These are phyloP conservation scores for Cyberlindnera japonica DNA, from an alignment of 805 yeast species.

Conservation along the genomic window DNA sequence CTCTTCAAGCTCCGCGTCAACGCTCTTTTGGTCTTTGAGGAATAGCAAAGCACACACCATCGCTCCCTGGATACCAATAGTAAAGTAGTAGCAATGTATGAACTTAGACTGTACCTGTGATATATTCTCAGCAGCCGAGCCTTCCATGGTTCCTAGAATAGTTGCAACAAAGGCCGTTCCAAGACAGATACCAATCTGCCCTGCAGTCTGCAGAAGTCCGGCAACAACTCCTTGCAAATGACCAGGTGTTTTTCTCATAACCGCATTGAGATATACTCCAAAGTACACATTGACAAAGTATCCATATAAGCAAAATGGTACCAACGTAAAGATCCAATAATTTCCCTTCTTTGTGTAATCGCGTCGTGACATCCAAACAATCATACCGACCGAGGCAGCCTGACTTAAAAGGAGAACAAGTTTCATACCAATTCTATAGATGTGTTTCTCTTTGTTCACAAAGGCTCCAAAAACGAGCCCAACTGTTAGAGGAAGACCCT, in stretches of 20 bases:
- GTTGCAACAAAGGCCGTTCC: slow-evolving; percentile 29
- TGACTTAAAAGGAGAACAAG: slow-evolving; percentile 15
- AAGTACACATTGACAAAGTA: slow-evolving; percentile 31
- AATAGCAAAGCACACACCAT: slow-evolving; percentile 3
- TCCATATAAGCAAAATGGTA: slow-evolving; percentile 25
- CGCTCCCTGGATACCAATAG: slow-evolving; percentile 7
- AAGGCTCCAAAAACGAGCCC: slow-evolving; percentile 30
- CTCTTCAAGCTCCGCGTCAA: neutral
- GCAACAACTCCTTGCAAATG: slow-evolving; percentile 38
- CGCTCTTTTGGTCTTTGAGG: slow-evolving; percentile 13
- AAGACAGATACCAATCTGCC: slow-evolving; percentile 33
- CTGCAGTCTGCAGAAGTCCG: slow-evolving; percentile 34
- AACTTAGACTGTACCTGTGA: slow-evolving; percentile 4
- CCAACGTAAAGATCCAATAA: slow-evolving; percentile 31
- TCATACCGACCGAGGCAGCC: neutral
- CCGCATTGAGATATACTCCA: slow-evolving; percentile 31
- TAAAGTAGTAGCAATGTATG: slow-evolving; percentile 6
- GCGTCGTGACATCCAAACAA: slow-evolving; percentile 25
- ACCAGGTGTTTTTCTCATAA: slow-evolving; percentile 33
- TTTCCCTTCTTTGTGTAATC: slow-evolving; percentile 12
- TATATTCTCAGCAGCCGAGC: neutral
- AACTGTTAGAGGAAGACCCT: slow-evolving; percentile 32
- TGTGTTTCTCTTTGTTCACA: slow-evolving; percentile 22
- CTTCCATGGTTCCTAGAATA: slow-evolving; percentile 26
- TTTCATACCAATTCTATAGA: slow-evolving; percentile 25